Evolutionary conservation across 1,139 yeast genomes (phyloP), one percentile per base, ranked within the genome.

Genomic region (Scheffersomyces lignicola): DNA sequence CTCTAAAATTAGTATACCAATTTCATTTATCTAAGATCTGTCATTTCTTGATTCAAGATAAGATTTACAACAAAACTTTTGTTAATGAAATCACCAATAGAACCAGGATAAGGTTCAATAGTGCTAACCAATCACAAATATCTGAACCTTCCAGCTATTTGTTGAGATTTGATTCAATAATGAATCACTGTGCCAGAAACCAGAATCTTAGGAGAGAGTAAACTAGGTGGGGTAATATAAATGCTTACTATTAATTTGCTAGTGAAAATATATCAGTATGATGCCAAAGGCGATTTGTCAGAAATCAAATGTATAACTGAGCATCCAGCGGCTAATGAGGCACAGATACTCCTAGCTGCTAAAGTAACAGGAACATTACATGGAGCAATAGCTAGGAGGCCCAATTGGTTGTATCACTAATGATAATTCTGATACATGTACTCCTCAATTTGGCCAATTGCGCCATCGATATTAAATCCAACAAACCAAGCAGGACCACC

Each of bases 321-420:
- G 43, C 76, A 70, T 2, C 77, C 77, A 11, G 77, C 76, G 18
- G 70, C 67, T 34, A 72, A 51, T 2, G 77, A 77, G 4, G 72
- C 70, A 14, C 56, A 44, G 3, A 71, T 56, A 2, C 73, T 54
- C 37, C 76, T 51, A n/a, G 58, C 54, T 6, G 61, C 53, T 29
- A 73, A 55, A 20, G 72, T 52, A 1, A 63, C 63, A 1, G 78
- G 76, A 1, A 74, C 76, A 51, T 71, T 72, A 76, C 76, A 71
- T 1, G 77, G 70, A 4, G 75, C 54, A 2, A 71, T 63, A 8
- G 75, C 56, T 26, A 70, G 47, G 0, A 1, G 75, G 69, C 1
- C 78, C 77, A 14, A 68, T 38, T 1, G 78, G 76, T 28, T 60
- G 57, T 29, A 55, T 59, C 5, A 60, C 58, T 32, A 66, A 33